These are phyloP conservation scores for Xanthoconium purpureum DNA, from an alignment of 768 basidiomycete species.

Conservation along the genomic window DNA sequence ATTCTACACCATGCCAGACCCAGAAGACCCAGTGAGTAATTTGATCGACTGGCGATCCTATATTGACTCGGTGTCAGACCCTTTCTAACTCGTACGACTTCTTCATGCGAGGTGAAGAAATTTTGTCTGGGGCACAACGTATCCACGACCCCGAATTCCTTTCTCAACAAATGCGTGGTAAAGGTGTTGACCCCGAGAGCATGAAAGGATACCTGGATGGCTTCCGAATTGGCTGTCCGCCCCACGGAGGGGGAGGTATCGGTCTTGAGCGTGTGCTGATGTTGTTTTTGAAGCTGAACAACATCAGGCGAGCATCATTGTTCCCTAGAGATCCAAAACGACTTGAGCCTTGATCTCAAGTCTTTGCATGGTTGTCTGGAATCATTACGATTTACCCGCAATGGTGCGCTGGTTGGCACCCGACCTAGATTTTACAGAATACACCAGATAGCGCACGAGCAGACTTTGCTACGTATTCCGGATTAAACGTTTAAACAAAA, in stretches of 20 bases:
- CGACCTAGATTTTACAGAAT: constrained; percentile 19
- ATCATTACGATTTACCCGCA: neutral
- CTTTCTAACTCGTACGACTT: constrained; percentile 99
- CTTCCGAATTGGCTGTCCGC: constrained; percentile 91
- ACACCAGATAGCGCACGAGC: constrained; percentile 12
- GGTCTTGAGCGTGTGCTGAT: constrained; percentile 94
- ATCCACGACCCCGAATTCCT: constrained; percentile 88
- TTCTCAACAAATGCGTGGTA: constrained; percentile 77
- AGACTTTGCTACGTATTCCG: constrained; percentile 22
- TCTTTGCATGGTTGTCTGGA: neutral
- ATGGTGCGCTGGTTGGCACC: constrained; percentile 7
- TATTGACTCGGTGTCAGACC: constrained; percentile 42
- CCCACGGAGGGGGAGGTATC: constrained; percentile 96
- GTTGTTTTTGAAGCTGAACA: constrained; percentile 96
- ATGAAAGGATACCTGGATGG: constrained; percentile 94
- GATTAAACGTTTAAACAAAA: constrained; percentile 24
- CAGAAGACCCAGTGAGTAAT: constrained; percentile 72
- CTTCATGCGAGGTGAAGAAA: constrained; percentile 99
- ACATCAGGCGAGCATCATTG: constrained; percentile 87
- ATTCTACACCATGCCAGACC: constrained; percentile 99
- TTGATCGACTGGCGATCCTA: neutral
- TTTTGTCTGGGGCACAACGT: constrained; percentile 96
- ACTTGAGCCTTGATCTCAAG: constrained; percentile 66
- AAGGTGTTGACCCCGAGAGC: constrained; percentile 85
- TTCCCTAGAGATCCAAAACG: constrained; percentile 98